Evolutionary conservation across 192 early-diverging fungal species (phyloP).

Genomic region (Backusella westeae): DNA sequence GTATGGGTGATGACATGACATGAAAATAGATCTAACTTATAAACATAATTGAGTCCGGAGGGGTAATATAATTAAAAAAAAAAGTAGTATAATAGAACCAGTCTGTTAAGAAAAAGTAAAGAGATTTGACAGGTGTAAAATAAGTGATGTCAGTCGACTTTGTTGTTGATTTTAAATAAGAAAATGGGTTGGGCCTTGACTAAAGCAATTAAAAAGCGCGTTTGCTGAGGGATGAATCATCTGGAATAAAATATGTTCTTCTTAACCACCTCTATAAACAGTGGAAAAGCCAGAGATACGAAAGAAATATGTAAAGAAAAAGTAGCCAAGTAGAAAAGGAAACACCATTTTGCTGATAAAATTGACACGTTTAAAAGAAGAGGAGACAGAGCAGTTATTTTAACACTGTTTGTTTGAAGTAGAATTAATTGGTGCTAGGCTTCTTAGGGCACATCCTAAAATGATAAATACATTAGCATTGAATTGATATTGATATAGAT

Average conservation of each 20-base stretch:
- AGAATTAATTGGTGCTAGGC: conserved; percentile 13
- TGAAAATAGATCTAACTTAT: conserved; percentile 5
- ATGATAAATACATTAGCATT: neutral
- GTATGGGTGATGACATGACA: conserved; percentile 1
- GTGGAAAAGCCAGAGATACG: conserved; percentile 3
- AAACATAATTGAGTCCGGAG: neutral
- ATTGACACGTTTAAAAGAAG: neutral
- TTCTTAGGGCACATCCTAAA: conserved; percentile 33
- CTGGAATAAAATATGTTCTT: conserved; percentile 5
- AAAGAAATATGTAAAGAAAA: neutral
- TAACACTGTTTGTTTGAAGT: neutral
- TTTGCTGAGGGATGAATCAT: neutral
- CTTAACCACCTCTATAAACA: conserved; percentile 3
- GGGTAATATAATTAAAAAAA: neutral
- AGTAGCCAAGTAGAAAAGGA: neutral
- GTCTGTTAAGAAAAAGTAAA: neutral
- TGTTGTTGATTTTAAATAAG: neutral
- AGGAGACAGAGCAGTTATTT: neutral
- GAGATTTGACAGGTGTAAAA: neutral
- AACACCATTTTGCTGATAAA: neutral
- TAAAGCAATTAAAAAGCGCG: neutral
- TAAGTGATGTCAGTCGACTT: neutral
- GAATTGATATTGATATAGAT: neutral
- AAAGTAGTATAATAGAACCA: conserved; percentile 1
- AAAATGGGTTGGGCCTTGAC: neutral